Evolutionary conservation across 2,329 filamentous ascomycete genomes (phyloP).

Genomic region (Didymella pinodella): DNA sequence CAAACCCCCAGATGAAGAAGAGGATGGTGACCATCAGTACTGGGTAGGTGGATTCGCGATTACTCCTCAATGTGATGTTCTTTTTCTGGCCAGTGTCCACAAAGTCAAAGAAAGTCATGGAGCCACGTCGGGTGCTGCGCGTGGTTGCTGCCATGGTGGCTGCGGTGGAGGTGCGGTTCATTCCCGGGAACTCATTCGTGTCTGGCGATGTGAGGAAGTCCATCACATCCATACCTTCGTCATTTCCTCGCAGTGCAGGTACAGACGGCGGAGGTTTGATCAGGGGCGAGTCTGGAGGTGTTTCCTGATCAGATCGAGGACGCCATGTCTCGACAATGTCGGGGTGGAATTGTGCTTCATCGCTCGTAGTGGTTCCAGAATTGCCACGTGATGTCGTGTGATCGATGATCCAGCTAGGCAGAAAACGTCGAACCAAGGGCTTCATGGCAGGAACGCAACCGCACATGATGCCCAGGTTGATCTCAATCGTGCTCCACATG

Average conservation of each 20-base stretch:
- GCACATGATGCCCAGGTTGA: slow-evolving; percentile 88
- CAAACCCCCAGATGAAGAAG: slow-evolving; percentile 90
- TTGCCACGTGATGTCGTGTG: slow-evolving; percentile 43
- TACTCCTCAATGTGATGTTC: slow-evolving; percentile 72
- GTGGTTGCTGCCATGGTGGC: slow-evolving; percentile 36
- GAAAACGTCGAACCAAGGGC: slow-evolving; percentile 74
- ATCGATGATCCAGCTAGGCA: slow-evolving; percentile 65
- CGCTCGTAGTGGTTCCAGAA: slow-evolving; percentile 39
- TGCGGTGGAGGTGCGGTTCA: slow-evolving; percentile 50
- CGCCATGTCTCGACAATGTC: slow-evolving; percentile 33
- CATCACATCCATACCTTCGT: slow-evolving; percentile 55
- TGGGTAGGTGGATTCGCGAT: slow-evolving; percentile 72
- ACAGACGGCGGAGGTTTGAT: slow-evolving; percentile 30
- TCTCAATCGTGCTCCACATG: slow-evolving; percentile 94
- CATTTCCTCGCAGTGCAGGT: slow-evolving; percentile 29
- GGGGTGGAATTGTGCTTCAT: slow-evolving; percentile 38
- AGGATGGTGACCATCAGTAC: slow-evolving; percentile 78
- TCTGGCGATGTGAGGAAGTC: slow-evolving; percentile 64
- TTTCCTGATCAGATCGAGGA: slow-evolving; percentile 31
- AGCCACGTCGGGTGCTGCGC: slow-evolving; percentile 32
- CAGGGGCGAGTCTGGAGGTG: slow-evolving; percentile 36
- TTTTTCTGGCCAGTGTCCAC: slow-evolving; percentile 73
- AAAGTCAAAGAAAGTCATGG: slow-evolving; percentile 74
- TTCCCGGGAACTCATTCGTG: slow-evolving; percentile 45
- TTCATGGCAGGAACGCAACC: slow-evolving; percentile 93